Base-by-base conservation (phyloP, 768 basidiomycete genomes). In the Mycena metata region DNA sequence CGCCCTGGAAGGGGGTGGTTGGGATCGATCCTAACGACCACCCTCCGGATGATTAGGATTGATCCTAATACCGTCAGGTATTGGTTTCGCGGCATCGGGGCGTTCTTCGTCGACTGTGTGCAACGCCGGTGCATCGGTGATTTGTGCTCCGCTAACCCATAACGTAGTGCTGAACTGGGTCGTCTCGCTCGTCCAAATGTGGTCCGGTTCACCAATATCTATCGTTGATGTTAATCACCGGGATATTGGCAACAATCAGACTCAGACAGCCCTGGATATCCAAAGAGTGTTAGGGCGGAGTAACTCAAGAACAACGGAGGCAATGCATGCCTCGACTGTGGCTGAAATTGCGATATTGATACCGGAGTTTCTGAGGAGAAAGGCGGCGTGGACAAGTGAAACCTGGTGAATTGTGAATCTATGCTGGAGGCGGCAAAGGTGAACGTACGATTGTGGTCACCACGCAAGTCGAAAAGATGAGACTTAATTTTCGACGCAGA, bases 381-480 rank as follows among this genome's bases (percentile, higher is more conserved):
- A 80, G 30, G 77, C 72, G 0, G 83, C 83, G 51, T 87, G 86
- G 2, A 85, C 81, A 30, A 84, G 71, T 7, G 83, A 82, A 19
- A 80, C 66, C 72, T 72, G 35, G 26, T 8, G 15, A 19, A 17
- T 12, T 15, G 21, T 42, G 13, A 39, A 55, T 4, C 17, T 12
- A 10, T 5, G 19, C 10, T 36, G 17, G 17, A 17, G 2, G n/a
- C 35, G 17, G 33, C 1, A 12, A 17, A 35, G 61, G 49, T 36
- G 17, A 36, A 33, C 76, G 73, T 59, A 81, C 81, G 39, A 84
- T 71, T 10, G 83, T 87, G 7, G 86, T 87, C 55, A 83, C 75
- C 64, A 87, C 82, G 56, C 86, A 86, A 13, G 87, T 81, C 15
- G 87, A 87, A 74, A 89, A 88, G 56, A 87, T 85, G 60, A 86